Evolutionary conservation across 2,329 filamentous ascomycete genomes (phyloP).

Genomic region (Fusarium virguliforme): DNA sequence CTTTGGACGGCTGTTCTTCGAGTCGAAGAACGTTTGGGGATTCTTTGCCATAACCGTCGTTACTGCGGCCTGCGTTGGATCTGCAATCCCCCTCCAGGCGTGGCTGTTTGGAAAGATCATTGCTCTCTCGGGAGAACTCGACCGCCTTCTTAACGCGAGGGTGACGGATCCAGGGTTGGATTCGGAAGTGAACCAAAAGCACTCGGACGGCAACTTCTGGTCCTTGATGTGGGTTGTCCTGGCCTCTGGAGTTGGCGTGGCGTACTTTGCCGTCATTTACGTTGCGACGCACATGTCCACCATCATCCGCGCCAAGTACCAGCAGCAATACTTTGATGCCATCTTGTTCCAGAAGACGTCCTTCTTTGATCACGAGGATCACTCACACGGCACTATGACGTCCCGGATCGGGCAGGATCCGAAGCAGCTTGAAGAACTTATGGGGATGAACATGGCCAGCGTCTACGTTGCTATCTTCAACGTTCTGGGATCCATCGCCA

Average conservation of each 20-base stretch:
- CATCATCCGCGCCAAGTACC: constrained; percentile 68
- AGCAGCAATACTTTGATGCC: constrained; percentile 73
- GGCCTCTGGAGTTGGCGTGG: constrained; percentile 67
- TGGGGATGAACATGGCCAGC: constrained; percentile 76
- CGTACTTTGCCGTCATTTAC: constrained; percentile 64
- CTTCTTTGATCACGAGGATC: constrained; percentile 74
- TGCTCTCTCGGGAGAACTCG: constrained; percentile 34
- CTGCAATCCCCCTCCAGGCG: constrained; percentile 67
- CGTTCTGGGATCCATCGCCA: constrained; percentile 74
- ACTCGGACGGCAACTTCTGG: constrained; percentile 71
- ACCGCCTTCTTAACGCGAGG: background rate
- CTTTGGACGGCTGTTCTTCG: constrained; percentile 71
- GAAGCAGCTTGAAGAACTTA: constrained; percentile 73
- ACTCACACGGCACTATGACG: constrained; percentile 74
- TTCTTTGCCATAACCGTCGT: constrained; percentile 67
- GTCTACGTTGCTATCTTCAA: constrained; percentile 76
- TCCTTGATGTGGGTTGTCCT: constrained; percentile 76
- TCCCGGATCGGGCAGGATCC: constrained; percentile 71
- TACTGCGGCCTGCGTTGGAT: constrained; percentile 62
- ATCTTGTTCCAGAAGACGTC: constrained; percentile 73
- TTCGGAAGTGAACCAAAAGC: constrained; percentile 53
- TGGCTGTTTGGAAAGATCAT: constrained; percentile 71
- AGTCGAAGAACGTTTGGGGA: constrained; percentile 68
- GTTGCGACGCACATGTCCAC: constrained; percentile 64
- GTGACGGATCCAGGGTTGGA: constrained; percentile 26